A percentile compares a stretch with the other conserved stretches of the same genome.
These are phyloP conservation scores for barrel medic (Medicago truncatula) DNA, from an alignment of 306 rosid genomes.

Conservation along the genomic window MtrunA17r5.0-ANR NC_053048.1:39661001-39661500, in stretches of 20 bases:
- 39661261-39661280: slow-evolving; percentile 84
- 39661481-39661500: slow-evolving; percentile 19
- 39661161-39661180: slow-evolving; percentile 14
- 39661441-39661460: slow-evolving; percentile 80
- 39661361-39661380: slow-evolving; percentile 31
- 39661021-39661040: too few species aligned
- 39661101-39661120: too few species aligned
- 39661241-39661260: slow-evolving; percentile 61
- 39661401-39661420: slow-evolving; percentile 93
- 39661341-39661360: slow-evolving; percentile 2
- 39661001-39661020: too few species aligned
- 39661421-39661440: slow-evolving; percentile 80
- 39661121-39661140: too few species aligned
- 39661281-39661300: slow-evolving; percentile 70
- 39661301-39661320: slow-evolving; percentile 94
- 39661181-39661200: slow-evolving; percentile 69
- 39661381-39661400: slow-evolving; percentile 40
- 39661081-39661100: too few species aligned
- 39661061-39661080: too few species aligned
- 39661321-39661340: slow-evolving; percentile 33
- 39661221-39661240: slow-evolving; percentile 83
- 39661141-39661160: background rate
- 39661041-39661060: too few species aligned
- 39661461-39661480: slow-evolving; percentile 67
- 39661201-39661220: slow-evolving; percentile 74